A percentile compares a stretch with the other conserved stretches of the same genome.
Evolutionary conservation across 352 stramenopile species (phyloP).

Genomic region (Pythium dissotocum): DNA sequence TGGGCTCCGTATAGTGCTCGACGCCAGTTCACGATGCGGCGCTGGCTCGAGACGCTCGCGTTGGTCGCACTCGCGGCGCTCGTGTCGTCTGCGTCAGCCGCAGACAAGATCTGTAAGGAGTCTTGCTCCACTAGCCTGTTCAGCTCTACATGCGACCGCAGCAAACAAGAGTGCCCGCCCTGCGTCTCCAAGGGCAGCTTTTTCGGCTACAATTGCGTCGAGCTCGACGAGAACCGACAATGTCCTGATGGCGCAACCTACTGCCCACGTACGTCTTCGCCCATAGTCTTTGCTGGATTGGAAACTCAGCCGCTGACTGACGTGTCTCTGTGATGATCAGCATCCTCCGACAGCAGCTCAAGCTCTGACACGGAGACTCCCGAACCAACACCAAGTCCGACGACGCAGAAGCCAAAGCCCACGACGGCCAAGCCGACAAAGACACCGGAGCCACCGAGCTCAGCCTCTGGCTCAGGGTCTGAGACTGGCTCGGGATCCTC

Average conservation of each 20-base stretch:
- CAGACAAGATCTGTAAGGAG: slow-evolving; percentile 14
- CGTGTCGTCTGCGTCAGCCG: slow-evolving; percentile 9
- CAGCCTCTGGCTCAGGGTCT: not conserved
- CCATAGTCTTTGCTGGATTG: too few relatives aligned
- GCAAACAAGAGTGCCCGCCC: slow-evolving; percentile 12
- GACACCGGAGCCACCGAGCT: slow-evolving; percentile 1
- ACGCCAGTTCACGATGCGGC: not conserved
- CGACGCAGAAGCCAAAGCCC: slow-evolving; percentile 31
- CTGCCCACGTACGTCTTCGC: slow-evolving; percentile 10
- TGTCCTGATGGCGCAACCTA: slow-evolving; percentile 10
- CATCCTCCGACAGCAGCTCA: not conserved
- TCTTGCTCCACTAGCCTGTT: slow-evolving; percentile 11
- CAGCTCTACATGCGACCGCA: slow-evolving; percentile 10
- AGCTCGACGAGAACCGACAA: slow-evolving; percentile 9
- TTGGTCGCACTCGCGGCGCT: slow-evolving; percentile 1
- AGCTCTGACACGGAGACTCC: not conserved
- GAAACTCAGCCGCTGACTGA: too few relatives aligned
- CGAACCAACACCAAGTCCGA: slow-evolving; percentile 21
- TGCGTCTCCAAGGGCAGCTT: slow-evolving; percentile 14
- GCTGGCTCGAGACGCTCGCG: slow-evolving; percentile 15
- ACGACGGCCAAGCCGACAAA: slow-evolving; percentile 33
- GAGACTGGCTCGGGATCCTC: not conserved
- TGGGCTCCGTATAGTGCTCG: not conserved
- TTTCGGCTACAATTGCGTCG: slow-evolving; percentile 16
- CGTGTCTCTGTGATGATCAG: not conserved